Percentiles rank a stretch among this genome's conserved stretches.
Conservation (phyloP, 192 early-diverging fungal species). For the Spizellomyces punctatus region DNA sequence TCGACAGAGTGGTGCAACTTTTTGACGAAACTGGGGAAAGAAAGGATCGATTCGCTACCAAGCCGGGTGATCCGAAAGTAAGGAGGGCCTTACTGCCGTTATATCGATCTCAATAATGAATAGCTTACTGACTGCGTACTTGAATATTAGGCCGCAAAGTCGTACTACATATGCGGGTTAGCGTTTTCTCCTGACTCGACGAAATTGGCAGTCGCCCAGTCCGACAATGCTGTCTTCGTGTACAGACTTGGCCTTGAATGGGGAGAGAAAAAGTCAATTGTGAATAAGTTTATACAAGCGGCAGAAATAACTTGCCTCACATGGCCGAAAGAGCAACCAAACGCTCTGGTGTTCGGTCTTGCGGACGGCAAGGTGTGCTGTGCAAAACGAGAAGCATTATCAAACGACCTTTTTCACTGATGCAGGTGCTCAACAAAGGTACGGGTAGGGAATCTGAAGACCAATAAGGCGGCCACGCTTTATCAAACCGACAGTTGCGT, state of each 20-base stretch:
- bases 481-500: constrained; percentile 66
- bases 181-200: constrained; percentile 67
- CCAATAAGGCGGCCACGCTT: constrained; percentile 69
- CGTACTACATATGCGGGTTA: constrained; percentile 56
- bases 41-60: constrained; percentile 67
- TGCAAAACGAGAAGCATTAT: not conserved
- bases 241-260: constrained; percentile 69
- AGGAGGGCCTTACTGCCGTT: not conserved
- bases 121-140: not conserved
- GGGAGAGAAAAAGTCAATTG: constrained; percentile 70
- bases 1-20: constrained; percentile 57
- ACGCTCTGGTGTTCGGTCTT: constrained; percentile 65
- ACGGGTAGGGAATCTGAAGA: constrained; percentile 64
- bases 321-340: constrained; percentile 64
- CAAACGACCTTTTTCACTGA: too few relatives aligned
- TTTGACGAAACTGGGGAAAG: constrained; percentile 71
- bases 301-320: constrained; percentile 63
- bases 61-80: constrained; percentile 67
- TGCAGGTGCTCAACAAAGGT: constrained; percentile 31
- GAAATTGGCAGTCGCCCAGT: constrained; percentile 64
- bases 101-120: not conserved
- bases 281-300: constrained; percentile 68
- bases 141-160: constrained; percentile 29
- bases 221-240: constrained; percentile 64
- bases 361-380: constrained; percentile 57